Conservation (phyloP, 169 alveolate species). For the Eimeria maxima region DNA sequence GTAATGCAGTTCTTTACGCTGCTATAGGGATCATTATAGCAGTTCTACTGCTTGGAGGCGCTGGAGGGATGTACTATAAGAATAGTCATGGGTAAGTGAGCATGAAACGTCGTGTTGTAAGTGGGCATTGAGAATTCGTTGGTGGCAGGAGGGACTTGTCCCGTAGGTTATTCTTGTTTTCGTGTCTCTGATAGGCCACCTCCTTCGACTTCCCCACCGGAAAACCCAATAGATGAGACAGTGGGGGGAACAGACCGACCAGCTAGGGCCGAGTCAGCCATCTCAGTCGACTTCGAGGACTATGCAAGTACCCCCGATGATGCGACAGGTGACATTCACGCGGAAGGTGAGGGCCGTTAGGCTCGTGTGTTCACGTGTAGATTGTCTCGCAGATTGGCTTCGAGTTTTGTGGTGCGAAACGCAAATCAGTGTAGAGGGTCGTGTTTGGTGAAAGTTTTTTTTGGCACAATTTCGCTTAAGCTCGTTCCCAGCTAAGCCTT, state of each 20-base stretch:
- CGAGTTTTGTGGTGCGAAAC: not conserved
- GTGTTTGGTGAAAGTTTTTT: not conserved
- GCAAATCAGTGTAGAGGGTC: not conserved
- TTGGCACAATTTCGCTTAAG: not conserved
- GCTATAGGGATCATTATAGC: not conserved
- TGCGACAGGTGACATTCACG: conserved; percentile 48
- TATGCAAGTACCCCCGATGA: conserved; percentile 76
- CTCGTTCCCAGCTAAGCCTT: not conserved
- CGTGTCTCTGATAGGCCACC: not conserved
- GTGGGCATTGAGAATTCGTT: too few species aligned
- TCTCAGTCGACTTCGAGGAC: conserved; percentile 68
- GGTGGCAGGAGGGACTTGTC: too few species aligned
- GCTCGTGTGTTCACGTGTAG: not conserved
- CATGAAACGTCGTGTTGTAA: not conserved
- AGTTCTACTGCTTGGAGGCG: conserved; percentile 46
- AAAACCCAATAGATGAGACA: conserved; percentile 11
- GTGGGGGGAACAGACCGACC: conserved; percentile 61
- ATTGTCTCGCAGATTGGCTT: not conserved
- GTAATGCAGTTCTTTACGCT: conserved; percentile 47
- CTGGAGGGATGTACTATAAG: conserved; percentile 71
- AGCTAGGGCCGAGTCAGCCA: conserved; percentile 55
- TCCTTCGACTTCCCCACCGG: not conserved
- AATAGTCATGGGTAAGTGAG: not conserved
- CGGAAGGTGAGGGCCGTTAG: conserved; percentile 62
- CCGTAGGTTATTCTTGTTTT: not conserved